Evolutionary conservation across 2,329 filamentous ascomycete species (phyloP), one percentile per base, ranked within the genome.

Genomic region (Xylariaceae sp.): DNA sequence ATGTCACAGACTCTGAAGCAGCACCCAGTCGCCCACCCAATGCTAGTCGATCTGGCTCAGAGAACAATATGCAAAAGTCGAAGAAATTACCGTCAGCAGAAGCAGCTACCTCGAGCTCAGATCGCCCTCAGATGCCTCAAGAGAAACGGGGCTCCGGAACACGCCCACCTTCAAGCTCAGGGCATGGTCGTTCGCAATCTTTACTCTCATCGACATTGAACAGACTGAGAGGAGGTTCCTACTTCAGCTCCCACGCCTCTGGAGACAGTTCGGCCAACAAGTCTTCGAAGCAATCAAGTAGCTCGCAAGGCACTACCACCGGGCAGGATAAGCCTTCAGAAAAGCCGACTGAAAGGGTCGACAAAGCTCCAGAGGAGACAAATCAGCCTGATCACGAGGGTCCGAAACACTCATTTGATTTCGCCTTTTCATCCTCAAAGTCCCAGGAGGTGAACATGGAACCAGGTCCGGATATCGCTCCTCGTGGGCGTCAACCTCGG

Each of bases 141-240:
- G 70, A 72, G 11, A 68, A 67, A 54, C 55, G 66, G 9, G 62
- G 60, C 18, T 65, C 61, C 1, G 58, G 57, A 18, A 55, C 59
- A 55, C 68, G 65, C 1, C 60, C 64, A 56, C 66, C 68, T 13
- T 63, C 65, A 13, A 53, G 63, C 30, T 67, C 69, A 2, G 64
- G 62, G 9, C 70, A 71, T 51, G 67, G 63, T 2, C 69, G 71
- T 51, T 72, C 69, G 35, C 69, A 71, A 58, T 72, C 71, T 30
- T 57, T 72, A 49, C 66, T 72, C 23, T 65, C 71, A 5, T 70
- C 68, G 11, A 71, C 69, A 4, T 57, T 69, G 41, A 71, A 61
- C 48, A 71, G 68, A 48, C 59, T 72, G 9, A 68, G 68, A 51
- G 71, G 71, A 3, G 69, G 70, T n/a, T 71, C 71, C 10, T 72